Conservation (phyloP, 78 protist genomes). For the slime mould (Dictyostelium discoideum) region DNA sequence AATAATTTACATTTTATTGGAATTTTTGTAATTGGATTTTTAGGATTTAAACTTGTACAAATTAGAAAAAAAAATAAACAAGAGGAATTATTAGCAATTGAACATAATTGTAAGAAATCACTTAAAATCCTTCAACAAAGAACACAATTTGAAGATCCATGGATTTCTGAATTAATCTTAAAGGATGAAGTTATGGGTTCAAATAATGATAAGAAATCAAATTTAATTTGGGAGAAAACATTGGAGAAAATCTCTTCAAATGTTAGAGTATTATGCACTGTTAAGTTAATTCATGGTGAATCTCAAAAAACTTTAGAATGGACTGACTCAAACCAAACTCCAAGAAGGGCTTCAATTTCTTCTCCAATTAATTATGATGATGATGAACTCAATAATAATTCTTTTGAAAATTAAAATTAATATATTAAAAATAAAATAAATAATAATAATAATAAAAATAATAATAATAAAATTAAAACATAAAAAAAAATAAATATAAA, state of each 20-base stretch:
- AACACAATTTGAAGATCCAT: slow-evolving; percentile 41
- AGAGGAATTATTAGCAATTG: slow-evolving; percentile 32
- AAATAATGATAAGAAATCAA: not conserved
- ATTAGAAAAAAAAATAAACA: not conserved
- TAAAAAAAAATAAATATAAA: too few species aligned
- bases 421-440: not conserved
- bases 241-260: slow-evolving; percentile 2
- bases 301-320: slow-evolving; percentile 63
- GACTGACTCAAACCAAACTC: slow-evolving; percentile 7
- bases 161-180: slow-evolving; percentile 40
- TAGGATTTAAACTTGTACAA: not conserved
- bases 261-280: slow-evolving; percentile 17
- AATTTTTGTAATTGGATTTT: not conserved
- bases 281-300: slow-evolving; percentile 43
- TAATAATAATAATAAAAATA: too few species aligned
- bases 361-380: not conserved
- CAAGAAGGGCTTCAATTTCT: not conserved
- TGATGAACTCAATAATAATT: not conserved
- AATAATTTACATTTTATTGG: slow-evolving; percentile 16
- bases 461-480: too few species aligned
- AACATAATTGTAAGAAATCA: not conserved
- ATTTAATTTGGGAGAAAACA: slow-evolving; percentile 31
- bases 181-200: slow-evolving; percentile 47
- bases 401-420: not conserved
- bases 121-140: not conserved